Evolutionary conservation across 257 asterid genomes (phyloP).

Genomic region (Schizonepeta tenuifolia): DNA sequence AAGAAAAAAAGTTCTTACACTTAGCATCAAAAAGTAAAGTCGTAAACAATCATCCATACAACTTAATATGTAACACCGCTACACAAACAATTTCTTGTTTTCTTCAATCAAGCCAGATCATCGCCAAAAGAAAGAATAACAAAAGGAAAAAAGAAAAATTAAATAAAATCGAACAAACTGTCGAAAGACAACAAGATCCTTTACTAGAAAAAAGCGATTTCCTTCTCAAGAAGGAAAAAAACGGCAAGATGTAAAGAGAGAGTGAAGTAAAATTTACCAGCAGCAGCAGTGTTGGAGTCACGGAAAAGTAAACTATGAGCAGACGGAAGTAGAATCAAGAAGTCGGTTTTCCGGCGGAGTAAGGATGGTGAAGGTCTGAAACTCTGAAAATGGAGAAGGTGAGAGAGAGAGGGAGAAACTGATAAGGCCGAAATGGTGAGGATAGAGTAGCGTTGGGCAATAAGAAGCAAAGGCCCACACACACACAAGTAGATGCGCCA

Average conservation of each 20-base stretch:
- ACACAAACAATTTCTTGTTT: background rate
- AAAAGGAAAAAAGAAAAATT: background rate
- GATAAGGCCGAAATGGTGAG: constrained; percentile 24
- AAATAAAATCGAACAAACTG: background rate
- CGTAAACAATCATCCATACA: constrained; percentile 3
- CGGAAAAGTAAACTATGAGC: background rate
- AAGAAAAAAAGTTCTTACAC: background rate
- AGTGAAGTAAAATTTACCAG: constrained; percentile 25
- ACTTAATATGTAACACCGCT: background rate
- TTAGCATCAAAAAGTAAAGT: background rate
- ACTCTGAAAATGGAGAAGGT: background rate
- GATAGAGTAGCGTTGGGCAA: constrained; percentile 36
- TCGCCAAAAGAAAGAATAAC: background rate
- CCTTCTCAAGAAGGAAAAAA: background rate
- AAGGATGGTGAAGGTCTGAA: background rate
- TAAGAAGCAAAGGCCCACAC: constrained; percentile 24
- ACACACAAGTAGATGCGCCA: constrained; percentile 28
- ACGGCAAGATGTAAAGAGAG: background rate
- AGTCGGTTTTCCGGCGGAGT: background rate
- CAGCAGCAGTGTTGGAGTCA: constrained; percentile 8
- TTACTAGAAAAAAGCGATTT: background rate
- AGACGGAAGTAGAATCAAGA: constrained; percentile 6
- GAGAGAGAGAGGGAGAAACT: background rate
- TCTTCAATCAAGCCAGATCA: background rate
- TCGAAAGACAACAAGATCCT: constrained; percentile 12